Evolutionary conservation across 352 stramenopile genomes (phyloP), one percentile per base, ranked within the genome.

Genomic region (Pythium apleroticum): DNA sequence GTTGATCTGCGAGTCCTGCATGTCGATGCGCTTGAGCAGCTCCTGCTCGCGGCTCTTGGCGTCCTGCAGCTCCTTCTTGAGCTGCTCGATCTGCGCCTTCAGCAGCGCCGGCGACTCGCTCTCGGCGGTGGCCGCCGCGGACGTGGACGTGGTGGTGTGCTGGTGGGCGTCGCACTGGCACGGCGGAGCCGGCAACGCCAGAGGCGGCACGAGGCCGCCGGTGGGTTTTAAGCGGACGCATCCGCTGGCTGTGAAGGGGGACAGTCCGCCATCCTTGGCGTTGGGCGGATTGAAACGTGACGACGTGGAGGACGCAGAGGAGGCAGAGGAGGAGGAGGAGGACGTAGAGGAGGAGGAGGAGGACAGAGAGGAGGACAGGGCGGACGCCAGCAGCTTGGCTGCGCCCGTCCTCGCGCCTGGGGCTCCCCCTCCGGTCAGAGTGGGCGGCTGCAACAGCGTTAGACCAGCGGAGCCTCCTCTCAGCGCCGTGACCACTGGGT

Each of bases 1-100:
- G 53, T 66, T 64, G 50, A 75, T 62, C 64, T 75, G 68, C 14
- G 49, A 24, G 17, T 74, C 60, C 56, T 72, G 70, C 9, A 63
- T 37, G 9, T 73, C 66, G 17, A 76, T 54, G 25, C 65, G 70
- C 22, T 63, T 53, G 28, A 65, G 67, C 24, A 74, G 57, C n/a
- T 71, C 59, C 17, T 55, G 35, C 35, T 76, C 70, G 24, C 70
- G 61, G 7, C 25, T 24, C 24, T 64, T 61, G 37, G 70, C 64
- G 33, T 73, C 66, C 24, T 65, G 24, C 1, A 76, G 46, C 20
- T 71, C 65, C 35, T 71, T 76, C 5, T 59, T 58, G 22, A 76
- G 57, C 45, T 64, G 35, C 2, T 64, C 58, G 25, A 76, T 63
- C 30, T 70, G 58, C 7, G 66, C 52, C 20, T 62, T 60, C 5